These are phyloP conservation scores for Acarospora socialis DNA, from an alignment of 2,329 filamentous ascomycete species.

Conservation along the genomic window DNA sequence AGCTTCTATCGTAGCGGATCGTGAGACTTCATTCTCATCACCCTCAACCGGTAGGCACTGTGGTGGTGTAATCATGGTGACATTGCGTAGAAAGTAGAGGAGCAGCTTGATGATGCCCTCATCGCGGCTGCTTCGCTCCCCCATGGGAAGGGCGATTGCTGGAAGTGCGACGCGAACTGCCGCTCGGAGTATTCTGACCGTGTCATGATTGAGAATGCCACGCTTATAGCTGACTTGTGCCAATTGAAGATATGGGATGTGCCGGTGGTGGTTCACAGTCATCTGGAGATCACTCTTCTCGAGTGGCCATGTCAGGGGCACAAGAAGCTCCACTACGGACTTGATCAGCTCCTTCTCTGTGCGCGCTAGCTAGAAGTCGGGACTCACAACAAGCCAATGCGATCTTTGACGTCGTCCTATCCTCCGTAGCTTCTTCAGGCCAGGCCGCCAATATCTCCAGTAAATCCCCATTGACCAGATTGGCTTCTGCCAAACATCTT, in stretches of 20 bases:
- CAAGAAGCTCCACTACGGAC: conserved; percentile 60
- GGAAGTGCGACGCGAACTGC: conserved; percentile 70
- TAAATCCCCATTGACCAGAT: conserved; percentile 79
- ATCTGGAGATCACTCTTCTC: conserved; percentile 65
- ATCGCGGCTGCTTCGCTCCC: conserved; percentile 64
- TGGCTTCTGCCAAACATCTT: conserved; percentile 79
- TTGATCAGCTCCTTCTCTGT: conserved; percentile 14
- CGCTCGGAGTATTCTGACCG: conserved; percentile 61
- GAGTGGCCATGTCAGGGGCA: conserved; percentile 87
- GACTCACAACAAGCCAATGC: conserved; percentile 58
- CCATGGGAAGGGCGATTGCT: conserved; percentile 64
- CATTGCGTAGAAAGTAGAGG: conserved; percentile 77
- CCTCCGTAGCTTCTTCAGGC: conserved; percentile 57
- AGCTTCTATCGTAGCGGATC: conserved; percentile 74
- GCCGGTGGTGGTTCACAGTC: conserved; percentile 84
- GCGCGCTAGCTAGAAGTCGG: not conserved
- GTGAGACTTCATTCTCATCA: conserved; percentile 79
- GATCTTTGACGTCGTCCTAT: conserved; percentile 62
- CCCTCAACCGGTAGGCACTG: conserved; percentile 60
- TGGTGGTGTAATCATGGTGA: conserved; percentile 69
- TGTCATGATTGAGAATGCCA: conserved; percentile 70
- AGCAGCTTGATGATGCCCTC: conserved; percentile 86
- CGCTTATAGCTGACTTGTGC: conserved; percentile 85
- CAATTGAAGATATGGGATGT: conserved; percentile 77
- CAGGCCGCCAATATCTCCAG: conserved; percentile 77